These are phyloP conservation scores for Cadophora sp. DNA, from an alignment of 2,329 filamentous ascomycete genomes.

Conservation along the genomic window DNA sequence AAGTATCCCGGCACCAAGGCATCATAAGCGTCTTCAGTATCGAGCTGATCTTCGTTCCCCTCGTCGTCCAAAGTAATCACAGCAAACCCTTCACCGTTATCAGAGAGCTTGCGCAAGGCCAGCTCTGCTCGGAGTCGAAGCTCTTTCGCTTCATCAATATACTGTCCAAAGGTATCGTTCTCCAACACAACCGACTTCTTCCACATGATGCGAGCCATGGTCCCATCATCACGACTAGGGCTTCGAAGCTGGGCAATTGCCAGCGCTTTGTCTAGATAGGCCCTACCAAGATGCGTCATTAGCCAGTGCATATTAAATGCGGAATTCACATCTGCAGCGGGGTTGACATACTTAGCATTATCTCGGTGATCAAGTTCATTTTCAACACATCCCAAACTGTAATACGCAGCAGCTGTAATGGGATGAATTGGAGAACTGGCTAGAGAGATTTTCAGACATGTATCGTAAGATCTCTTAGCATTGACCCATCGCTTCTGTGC, in stretches of 20 bases:
- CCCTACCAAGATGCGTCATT: conserved; percentile 1
- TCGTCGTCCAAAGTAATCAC: no score
- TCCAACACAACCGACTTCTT: conserved; percentile 33
- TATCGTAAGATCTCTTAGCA: conserved; percentile 22
- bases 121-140: conserved; percentile 32
- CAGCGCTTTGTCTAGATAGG: conserved; percentile 32
- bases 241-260: conserved; percentile 34
- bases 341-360: background rate
- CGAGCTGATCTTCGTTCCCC: no score
- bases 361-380: conserved; percentile 17
- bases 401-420: conserved; percentile 32
- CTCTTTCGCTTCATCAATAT: conserved; percentile 22
- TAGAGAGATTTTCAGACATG: conserved; percentile 22
- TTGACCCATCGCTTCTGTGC: conserved; percentile 17
- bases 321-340: no score
- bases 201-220: conserved; percentile 34
- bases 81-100: no score
- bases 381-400: conserved; percentile 29
- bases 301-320: background rate
- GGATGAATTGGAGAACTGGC: conserved; percentile 28
- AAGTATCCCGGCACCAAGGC: no score
- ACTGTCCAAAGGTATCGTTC: conserved; percentile 29
- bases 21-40: no score
- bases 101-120: no score
- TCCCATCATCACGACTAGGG: conserved; percentile 31